Evolutionary conservation across 73 alveolate genomes (phyloP).

Genomic region (Paramecium sonneborni): DNA sequence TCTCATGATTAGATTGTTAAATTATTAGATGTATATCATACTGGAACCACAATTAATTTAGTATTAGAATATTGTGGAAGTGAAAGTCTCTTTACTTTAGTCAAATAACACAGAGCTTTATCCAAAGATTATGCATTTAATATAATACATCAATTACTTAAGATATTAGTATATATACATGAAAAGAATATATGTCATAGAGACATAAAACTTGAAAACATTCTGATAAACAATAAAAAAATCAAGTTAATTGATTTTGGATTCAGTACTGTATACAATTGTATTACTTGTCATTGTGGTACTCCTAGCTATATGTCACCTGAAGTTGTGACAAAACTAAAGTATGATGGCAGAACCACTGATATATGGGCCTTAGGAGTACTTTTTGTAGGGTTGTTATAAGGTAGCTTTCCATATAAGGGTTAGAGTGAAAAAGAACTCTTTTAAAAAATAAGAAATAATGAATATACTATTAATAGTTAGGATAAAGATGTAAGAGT

Average conservation of each 20-base stretch:
- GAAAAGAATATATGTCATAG: conserved; percentile 53
- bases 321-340: conserved; percentile 90
- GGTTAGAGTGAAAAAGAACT: conserved; percentile 92
- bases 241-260: conserved; percentile 60
- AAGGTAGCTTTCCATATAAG: conserved; percentile 91
- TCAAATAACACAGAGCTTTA: background rate
- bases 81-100: background rate
- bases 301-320: conserved; percentile 99
- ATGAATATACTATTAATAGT: background rate
- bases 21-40: conserved; percentile 31
- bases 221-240: conserved; percentile 30
- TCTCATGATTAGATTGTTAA: conserved; percentile 51
- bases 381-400: conserved; percentile 85
- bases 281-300: conserved; percentile 81
- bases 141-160: conserved; percentile 9
- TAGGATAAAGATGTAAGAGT: background rate
- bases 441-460: conserved; percentile 73
- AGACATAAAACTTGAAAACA: conserved; percentile 61
- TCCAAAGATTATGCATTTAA: conserved; percentile 7
- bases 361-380: conserved; percentile 98
- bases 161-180: conserved; percentile 15
- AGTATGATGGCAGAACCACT: conserved; percentile 87
- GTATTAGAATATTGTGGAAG: conserved; percentile 50
- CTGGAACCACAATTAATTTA: background rate
- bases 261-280: conserved; percentile 1